These are phyloP conservation scores for Euphorbia corollata DNA, from an alignment of 441 rosid genomes.

Conservation along the genomic window DNA sequence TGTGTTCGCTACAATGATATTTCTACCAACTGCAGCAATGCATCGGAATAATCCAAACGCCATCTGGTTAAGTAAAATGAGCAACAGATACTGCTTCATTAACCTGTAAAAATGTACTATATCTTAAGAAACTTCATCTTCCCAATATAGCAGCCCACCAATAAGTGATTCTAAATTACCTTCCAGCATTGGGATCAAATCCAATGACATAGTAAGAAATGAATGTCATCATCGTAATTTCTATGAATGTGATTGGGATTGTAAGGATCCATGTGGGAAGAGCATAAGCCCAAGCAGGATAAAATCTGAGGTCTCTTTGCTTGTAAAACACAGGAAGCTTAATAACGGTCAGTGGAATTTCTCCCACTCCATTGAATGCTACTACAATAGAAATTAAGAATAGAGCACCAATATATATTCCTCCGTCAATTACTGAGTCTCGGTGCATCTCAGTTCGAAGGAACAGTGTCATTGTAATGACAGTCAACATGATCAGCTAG, in stretches of 20 bases:
- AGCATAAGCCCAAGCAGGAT: slow-evolving; percentile 69
- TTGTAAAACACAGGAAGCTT: slow-evolving; percentile 84
- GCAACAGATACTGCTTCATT: slow-evolving; percentile 54
- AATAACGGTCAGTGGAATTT: slow-evolving; percentile 61
- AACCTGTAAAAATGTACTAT: slow-evolving; percentile 37
- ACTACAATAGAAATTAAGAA: slow-evolving; percentile 44
- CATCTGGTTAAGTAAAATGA: slow-evolving; percentile 53
- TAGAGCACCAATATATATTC: slow-evolving; percentile 54
- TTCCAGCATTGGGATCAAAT: slow-evolving; percentile 56
- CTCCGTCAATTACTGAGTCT: slow-evolving; percentile 46
- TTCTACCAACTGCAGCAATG: slow-evolving; percentile 59
- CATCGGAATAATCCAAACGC: slow-evolving; percentile 63
- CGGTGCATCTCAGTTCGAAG: slow-evolving; percentile 56
- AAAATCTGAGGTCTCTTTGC: slow-evolving; percentile 69
- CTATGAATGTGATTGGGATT: slow-evolving; percentile 56
- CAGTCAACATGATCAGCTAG: slow-evolving; percentile 37
- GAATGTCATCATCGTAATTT: slow-evolving; percentile 52
- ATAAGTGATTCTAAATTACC: slow-evolving; percentile 29
- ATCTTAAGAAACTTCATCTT: slow-evolving; percentile 7
- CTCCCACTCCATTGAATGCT: slow-evolving; percentile 72
- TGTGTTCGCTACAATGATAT: slow-evolving; percentile 63
- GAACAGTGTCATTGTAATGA: slow-evolving; percentile 52
- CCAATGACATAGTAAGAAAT: slow-evolving; percentile 65
- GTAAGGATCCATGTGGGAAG: slow-evolving; percentile 73
- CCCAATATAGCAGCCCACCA: background rate